Percentiles rank a stretch among this genome's conserved stretches.
Evolutionary conservation across 257 asterid genomes (phyloP).

Genomic region (Solanum chiquidenum): DNA sequence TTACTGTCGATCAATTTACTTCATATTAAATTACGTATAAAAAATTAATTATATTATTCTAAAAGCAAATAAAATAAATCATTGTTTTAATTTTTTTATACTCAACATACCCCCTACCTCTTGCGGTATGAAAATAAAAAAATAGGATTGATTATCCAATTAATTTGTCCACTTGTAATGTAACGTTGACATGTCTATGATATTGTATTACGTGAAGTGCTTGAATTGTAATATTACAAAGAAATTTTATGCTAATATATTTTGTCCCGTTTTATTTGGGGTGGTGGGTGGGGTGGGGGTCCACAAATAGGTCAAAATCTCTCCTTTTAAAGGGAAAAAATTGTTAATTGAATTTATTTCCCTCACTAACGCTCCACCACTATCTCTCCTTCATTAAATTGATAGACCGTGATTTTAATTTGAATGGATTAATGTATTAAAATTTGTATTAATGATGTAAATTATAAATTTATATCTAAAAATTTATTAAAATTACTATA

Average conservation of each 20-base stretch:
- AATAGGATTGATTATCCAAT: background rate
- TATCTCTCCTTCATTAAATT: background rate
- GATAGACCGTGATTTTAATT: background rate
- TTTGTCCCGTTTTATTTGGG: background rate
- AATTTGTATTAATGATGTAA: background rate
- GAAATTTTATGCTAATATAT: background rate
- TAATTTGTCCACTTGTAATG: background rate
- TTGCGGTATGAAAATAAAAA: background rate
- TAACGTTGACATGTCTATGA: background rate
- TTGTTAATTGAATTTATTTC: background rate
- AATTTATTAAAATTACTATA: background rate
- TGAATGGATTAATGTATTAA: background rate
- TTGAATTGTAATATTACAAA: background rate
- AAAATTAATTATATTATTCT: background rate
- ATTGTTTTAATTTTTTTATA: background rate
- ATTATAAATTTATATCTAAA: background rate
- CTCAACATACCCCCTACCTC: background rate
- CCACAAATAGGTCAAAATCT: background rate
- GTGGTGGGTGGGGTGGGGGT: background rate
- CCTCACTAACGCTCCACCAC: background rate
- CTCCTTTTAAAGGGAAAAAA: background rate
- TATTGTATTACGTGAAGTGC: background rate
- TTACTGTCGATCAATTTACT: background rate
- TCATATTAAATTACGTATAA: background rate
- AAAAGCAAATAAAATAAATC: background rate